Percentiles rank a stretch among this genome's conserved stretches.
Evolutionary conservation across 2,329 filamentous ascomycete genomes (phyloP).

Genomic region (Beauveria asiatica): DNA sequence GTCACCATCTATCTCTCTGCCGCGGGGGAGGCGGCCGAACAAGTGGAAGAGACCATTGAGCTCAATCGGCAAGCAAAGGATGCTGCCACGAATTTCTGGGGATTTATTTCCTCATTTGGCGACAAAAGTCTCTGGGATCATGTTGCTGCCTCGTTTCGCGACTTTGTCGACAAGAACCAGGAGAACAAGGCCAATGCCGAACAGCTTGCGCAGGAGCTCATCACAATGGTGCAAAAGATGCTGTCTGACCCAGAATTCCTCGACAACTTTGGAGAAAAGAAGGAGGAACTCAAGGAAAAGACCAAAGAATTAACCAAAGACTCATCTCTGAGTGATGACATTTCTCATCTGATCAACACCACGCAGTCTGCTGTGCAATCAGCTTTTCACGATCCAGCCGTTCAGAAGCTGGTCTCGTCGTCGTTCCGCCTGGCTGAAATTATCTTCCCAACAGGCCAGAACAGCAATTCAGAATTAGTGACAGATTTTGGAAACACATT

Average conservation of each 20-base stretch:
- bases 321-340: conserved; percentile 60
- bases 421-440: conserved; percentile 60
- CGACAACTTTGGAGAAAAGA: conserved; percentile 55
- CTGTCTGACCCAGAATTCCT: conserved; percentile 82
- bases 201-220: conserved; percentile 62
- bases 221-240: conserved; percentile 68
- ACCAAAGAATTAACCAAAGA: conserved; percentile 57
- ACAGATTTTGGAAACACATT: conserved; percentile 54
- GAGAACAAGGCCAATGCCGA: conserved; percentile 78
- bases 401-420: conserved; percentile 60
- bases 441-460: conserved; percentile 54
- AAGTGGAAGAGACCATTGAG: conserved; percentile 61
- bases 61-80: conserved; percentile 66
- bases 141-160: conserved; percentile 58
- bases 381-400: conserved; percentile 61
- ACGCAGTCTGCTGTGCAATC: conserved; percentile 58
- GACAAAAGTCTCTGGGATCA: conserved; percentile 66
- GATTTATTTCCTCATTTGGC: conserved; percentile 71
- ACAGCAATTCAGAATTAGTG: conserved; percentile 2
- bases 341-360: conserved; percentile 64
- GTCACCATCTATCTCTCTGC: conserved; percentile 68
- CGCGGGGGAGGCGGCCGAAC: conserved; percentile 56
- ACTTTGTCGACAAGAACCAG: conserved; percentile 60
- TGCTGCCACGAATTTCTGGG: conserved; percentile 74
- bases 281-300: conserved; percentile 42